Conservation (phyloP, 768 basidiomycete genomes). For the Tricholoma furcatifolium region DNA sequence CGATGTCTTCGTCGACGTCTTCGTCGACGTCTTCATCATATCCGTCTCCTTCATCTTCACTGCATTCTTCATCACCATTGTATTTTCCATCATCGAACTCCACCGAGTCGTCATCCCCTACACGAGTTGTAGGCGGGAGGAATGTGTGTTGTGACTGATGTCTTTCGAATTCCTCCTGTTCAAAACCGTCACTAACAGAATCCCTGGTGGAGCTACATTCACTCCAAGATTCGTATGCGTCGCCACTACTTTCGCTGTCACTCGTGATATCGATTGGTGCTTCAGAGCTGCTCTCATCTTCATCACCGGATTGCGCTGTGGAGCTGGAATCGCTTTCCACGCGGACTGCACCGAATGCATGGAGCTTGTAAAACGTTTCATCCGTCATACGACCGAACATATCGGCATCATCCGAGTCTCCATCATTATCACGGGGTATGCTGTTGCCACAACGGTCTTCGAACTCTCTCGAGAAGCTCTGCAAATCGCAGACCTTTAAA, state of each 20-base stretch:
- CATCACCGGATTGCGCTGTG: neutral
- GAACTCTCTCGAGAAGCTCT: neutral
- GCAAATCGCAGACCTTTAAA: constrained; percentile 1
- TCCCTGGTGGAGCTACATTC: constrained; percentile 3
- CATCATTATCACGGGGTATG: neutral
- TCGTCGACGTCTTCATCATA: too few species aligned
- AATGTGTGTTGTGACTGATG: neutral
- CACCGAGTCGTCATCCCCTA: neutral
- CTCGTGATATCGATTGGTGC: neutral
- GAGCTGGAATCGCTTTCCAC: neutral
- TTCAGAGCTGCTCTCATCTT: neutral
- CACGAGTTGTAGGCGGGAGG: neutral
- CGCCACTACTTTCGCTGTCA: neutral
- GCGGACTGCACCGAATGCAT: neutral
- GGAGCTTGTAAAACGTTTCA: neutral
- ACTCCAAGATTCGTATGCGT: constrained; percentile 3
- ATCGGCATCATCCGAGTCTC: neutral
- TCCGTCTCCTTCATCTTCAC: too few species aligned
- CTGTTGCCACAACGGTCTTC: neutral
- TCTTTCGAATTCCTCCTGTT: neutral
- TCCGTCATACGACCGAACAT: too few species aligned
- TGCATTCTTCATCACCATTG: too few species aligned
- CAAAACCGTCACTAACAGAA: neutral
- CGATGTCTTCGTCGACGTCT: too few species aligned
- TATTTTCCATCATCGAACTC: too few species aligned